Evolutionary conservation across 2,329 filamentous ascomycete genomes (phyloP).

Genomic region (Pseudocercospora eumusae): DNA sequence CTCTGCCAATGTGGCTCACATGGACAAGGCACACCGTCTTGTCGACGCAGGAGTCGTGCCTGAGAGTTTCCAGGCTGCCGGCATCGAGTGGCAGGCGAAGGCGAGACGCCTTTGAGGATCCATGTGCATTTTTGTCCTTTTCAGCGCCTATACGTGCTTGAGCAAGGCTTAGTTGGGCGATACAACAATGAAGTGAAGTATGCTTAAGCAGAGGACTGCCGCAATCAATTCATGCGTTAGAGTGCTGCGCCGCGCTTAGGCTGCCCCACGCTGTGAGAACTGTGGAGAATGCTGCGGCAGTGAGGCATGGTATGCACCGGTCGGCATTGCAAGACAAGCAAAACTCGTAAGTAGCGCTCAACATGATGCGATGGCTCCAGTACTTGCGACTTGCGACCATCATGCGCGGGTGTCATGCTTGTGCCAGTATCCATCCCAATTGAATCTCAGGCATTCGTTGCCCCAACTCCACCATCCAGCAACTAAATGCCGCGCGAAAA

Average conservation of each 20-base stretch:
- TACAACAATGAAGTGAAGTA: background rate
- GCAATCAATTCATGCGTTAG: background rate
- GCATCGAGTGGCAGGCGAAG: background rate
- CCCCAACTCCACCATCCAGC: constrained; percentile 80
- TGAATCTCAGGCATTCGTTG: constrained; percentile 70
- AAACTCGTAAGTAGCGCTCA: background rate
- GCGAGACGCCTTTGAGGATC: background rate
- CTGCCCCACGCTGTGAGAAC: background rate
- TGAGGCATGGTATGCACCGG: background rate
- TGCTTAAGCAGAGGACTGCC: background rate
- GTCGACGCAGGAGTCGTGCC: background rate
- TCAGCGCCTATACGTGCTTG: background rate
- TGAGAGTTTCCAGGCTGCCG: background rate
- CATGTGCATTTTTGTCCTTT: background rate
- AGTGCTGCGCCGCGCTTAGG: background rate
- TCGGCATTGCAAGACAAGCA: background rate
- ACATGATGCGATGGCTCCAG: background rate
- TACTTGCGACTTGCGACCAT: background rate
- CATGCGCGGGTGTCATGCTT: background rate
- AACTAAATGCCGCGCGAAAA: constrained; percentile 74
- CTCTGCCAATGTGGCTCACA: background rate
- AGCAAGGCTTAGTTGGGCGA: background rate
- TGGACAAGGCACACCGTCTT: background rate
- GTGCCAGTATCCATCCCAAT: constrained; percentile 58
- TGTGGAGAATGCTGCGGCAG: background rate